Conservation (phyloP, 2,329 filamentous ascomycete species). For the Proliferodiscus dingleyae region DNA sequence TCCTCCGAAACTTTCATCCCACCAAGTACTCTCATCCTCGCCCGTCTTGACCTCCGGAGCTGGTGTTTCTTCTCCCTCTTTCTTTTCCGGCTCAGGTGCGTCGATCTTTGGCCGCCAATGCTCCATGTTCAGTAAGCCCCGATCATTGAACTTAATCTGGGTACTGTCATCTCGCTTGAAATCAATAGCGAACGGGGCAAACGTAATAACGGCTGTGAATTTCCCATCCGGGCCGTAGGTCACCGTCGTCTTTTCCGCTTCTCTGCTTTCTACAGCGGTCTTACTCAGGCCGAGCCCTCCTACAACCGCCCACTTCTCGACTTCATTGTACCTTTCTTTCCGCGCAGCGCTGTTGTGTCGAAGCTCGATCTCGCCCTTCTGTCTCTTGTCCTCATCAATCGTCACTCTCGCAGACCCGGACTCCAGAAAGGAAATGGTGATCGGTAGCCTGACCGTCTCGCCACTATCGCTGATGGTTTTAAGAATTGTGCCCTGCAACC, state of each 20-base stretch:
- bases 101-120: conserved; percentile 92
- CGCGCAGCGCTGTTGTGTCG: conserved; percentile 77
- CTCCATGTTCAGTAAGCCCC: conserved; percentile 87
- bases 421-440: conserved; percentile 83
- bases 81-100: conserved; percentile 30
- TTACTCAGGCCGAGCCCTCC: conserved; percentile 72
- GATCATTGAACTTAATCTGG: conserved; percentile 84
- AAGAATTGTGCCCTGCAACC: conserved; percentile 73
- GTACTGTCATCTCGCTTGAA: conserved; percentile 79
- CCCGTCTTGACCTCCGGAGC: conserved; percentile 35
- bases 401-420: conserved; percentile 84
- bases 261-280: conserved; percentile 63
- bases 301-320: conserved; percentile 78
- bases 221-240: conserved; percentile 71
- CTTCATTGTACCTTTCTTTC: conserved; percentile 94
- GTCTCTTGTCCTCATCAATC: conserved; percentile 85
- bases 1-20: conserved; percentile 94
- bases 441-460: conserved; percentile 71
- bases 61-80: conserved; percentile 38
- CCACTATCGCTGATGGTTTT: conserved; percentile 66
- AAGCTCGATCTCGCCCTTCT: conserved; percentile 83
- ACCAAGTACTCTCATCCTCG: conserved; percentile 88
- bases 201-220: conserved; percentile 78
- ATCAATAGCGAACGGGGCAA: conserved; percentile 77
- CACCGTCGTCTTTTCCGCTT: conserved; percentile 65